Conservation (phyloP, 192 early-diverging fungal species). For the Entomortierella lignicola region DNA sequence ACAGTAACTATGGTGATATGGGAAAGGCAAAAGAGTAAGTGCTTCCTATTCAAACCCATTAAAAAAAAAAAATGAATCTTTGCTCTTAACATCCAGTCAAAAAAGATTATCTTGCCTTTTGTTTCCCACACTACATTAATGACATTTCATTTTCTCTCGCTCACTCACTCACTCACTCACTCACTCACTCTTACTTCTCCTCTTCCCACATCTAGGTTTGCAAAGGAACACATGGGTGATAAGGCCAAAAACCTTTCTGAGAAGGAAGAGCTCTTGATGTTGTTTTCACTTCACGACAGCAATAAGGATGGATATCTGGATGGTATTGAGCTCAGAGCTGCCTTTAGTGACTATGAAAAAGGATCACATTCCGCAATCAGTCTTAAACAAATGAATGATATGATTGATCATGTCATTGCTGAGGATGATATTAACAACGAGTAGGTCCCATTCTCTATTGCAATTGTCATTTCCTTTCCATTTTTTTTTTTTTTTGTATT, state of each 20-base stretch:
- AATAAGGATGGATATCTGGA: slow-evolving; percentile 80
- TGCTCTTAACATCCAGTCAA: no score
- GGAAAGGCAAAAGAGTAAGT: slow-evolving; percentile 58
- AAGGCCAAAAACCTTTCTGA: slow-evolving; percentile 57
- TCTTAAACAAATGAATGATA: slow-evolving; percentile 65
- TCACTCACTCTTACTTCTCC: slow-evolving; percentile 7
- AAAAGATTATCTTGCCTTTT: background rate
- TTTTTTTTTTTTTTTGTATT: background rate
- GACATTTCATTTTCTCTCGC: background rate
- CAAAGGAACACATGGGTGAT: slow-evolving; percentile 66
- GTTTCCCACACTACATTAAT: no score
- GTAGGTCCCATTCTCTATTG: slow-evolving; percentile 42
- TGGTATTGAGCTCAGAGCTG: slow-evolving; percentile 79
- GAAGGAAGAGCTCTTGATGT: slow-evolving; percentile 74
- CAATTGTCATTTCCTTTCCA: background rate
- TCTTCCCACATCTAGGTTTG: slow-evolving; percentile 46
- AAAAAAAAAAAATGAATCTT: background rate
- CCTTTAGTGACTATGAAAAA: slow-evolving; percentile 62
- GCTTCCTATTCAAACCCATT: background rate
- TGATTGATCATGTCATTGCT: slow-evolving; percentile 79
- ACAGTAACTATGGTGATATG: slow-evolving; percentile 68
- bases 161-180: no score
- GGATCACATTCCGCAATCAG: slow-evolving; percentile 30
- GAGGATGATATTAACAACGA: slow-evolving; percentile 84
- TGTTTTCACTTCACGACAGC: slow-evolving; percentile 79